Conservation (phyloP, 306 rosid species). For the Castanospermum australe region DNA sequence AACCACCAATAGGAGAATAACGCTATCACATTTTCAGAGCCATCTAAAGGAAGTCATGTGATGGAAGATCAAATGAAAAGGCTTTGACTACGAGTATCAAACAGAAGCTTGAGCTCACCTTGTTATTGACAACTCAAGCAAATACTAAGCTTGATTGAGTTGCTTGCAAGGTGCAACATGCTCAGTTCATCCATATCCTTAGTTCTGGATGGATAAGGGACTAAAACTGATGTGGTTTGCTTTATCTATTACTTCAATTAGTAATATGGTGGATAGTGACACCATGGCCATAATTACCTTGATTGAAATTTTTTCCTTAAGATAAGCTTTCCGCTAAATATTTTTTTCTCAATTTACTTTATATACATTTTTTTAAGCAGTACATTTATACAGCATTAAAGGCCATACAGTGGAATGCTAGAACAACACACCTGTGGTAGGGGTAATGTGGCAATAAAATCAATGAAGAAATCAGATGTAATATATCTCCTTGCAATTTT, state of each 20-base stretch:
- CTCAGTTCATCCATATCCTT: not conserved
- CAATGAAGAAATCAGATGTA: conserved; percentile 92
- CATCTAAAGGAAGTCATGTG: not conserved
- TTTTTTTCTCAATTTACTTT: not conserved
- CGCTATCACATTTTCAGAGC: not conserved
- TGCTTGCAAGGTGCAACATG: not conserved
- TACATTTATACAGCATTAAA: conserved; percentile 1
- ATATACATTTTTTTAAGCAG: not conserved
- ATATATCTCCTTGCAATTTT: conserved; percentile 81
- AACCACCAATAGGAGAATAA: not conserved
- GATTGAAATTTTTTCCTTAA: too few relatives aligned
- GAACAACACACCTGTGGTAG: conserved; percentile 80
- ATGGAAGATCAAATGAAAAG: not conserved
- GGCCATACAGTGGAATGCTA: too few relatives aligned
- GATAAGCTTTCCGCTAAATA: too few relatives aligned
- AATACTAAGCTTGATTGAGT: not conserved
- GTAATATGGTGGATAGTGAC: not conserved
- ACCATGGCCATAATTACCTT: too few relatives aligned
- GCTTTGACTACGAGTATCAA: not conserved
- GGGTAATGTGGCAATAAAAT: conserved; percentile 87
- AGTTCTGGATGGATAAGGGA: not conserved
- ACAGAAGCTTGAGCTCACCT: not conserved
- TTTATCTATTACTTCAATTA: not conserved
- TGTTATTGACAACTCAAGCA: not conserved
- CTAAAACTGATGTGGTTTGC: not conserved